Percentiles rank a stretch among this genome's conserved stretches.
These are phyloP conservation scores for Fragaria ananassa DNA, from an alignment of 306 rosid genomes.

Conservation along the genomic window DNA sequence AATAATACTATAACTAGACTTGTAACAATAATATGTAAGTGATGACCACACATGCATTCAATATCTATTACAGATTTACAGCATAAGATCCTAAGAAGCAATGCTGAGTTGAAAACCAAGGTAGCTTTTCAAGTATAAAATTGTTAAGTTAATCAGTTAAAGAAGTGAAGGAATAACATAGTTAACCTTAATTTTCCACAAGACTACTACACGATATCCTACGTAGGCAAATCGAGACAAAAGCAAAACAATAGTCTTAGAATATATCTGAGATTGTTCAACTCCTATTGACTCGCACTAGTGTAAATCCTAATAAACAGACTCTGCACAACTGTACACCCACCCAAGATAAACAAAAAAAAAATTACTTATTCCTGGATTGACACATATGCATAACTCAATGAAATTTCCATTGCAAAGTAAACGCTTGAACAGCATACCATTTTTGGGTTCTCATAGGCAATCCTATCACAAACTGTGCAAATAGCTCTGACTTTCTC, in stretches of 20 bases:
- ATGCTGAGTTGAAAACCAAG: neutral
- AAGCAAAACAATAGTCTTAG: neutral
- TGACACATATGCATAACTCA: neutral
- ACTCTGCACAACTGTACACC: neutral
- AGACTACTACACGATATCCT: neutral
- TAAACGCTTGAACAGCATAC: constrained; percentile 29
- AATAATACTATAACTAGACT: neutral
- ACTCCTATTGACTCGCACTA: neutral
- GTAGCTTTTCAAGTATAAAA: neutral
- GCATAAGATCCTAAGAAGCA: neutral
- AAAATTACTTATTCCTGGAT: neutral
- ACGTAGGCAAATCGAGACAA: neutral
- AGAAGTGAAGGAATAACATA: neutral
- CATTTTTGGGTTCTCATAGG: constrained; percentile 95
- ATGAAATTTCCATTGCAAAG: neutral
- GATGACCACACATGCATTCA: neutral
- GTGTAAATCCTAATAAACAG: neutral
- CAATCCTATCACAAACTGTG: constrained; percentile 70
- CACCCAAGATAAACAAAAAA: neutral
- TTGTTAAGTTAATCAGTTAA: neutral
- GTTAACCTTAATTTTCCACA: neutral
- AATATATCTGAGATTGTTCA: neutral
- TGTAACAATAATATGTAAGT: neutral
- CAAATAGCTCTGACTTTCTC: constrained; percentile 77
- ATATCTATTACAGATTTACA: neutral